A percentile compares a stretch with the other conserved stretches of the same genome.
Evolutionary conservation across 2,329 filamentous ascomycete genomes (phyloP).

Genomic region (Huntiella omanensis): DNA sequence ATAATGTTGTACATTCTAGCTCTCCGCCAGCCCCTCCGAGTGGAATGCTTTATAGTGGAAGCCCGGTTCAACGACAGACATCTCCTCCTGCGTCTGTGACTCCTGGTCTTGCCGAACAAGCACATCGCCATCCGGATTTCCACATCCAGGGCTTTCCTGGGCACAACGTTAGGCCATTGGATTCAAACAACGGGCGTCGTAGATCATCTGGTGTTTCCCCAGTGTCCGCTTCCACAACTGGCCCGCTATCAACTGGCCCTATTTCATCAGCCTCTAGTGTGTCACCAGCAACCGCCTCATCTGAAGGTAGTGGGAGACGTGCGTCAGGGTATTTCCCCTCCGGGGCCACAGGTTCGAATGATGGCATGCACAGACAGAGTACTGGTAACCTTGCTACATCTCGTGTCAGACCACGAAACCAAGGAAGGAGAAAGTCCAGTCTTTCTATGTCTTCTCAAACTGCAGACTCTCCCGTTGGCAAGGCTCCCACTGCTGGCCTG

Average conservation of each 20-base stretch:
- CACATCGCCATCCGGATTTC: not conserved
- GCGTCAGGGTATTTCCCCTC: no score
- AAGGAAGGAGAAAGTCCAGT: no score
- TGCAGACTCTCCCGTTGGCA: no score
- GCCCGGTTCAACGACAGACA: not conserved
- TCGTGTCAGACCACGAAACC: no score
- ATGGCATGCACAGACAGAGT: no score
- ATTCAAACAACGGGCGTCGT: not conserved
- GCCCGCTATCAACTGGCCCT: not conserved
- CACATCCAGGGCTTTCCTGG: not conserved
- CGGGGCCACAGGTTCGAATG: no score
- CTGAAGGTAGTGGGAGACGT: no score
- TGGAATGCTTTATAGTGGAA: no score
- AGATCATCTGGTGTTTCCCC: constrained; percentile 1
- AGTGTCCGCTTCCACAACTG: not conserved
- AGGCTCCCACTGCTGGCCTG: no score
- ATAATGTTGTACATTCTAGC: not conserved
- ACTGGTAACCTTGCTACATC: no score
- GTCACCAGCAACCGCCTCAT: not conserved
- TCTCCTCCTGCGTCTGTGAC: not conserved
- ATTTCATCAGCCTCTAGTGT: not conserved
- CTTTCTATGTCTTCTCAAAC: no score
- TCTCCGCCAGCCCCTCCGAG: not conserved
- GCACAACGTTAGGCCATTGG: not conserved
- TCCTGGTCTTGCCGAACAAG: not conserved